Evolutionary conservation across 495 filamentous ascomycete genomes (phyloP).

Genomic region (Aspergillus haitiensis): DNA sequence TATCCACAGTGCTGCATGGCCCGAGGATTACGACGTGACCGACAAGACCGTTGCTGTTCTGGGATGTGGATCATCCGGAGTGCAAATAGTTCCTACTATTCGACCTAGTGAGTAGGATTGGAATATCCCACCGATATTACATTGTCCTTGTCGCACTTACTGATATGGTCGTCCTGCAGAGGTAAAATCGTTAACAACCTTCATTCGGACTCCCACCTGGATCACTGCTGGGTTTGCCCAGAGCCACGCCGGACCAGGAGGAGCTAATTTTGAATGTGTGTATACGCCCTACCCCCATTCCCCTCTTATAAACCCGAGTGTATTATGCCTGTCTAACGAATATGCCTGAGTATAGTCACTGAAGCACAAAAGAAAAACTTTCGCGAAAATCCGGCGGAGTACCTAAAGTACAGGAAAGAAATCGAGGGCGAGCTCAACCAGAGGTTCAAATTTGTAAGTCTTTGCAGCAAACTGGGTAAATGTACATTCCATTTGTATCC

Average conservation of each 20-base stretch:
- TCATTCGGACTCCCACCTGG: slow-evolving; percentile 10
- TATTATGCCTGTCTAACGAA: neutral
- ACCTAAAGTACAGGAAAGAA: neutral
- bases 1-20: slow-evolving; percentile 4
- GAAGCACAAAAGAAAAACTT: neutral
- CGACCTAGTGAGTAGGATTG: slow-evolving; percentile 4
- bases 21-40: neutral
- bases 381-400: neutral
- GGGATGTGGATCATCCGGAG: slow-evolving; percentile 10
- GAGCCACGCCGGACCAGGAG: neutral
- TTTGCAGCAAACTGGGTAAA: neutral
- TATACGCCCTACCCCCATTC: neutral
- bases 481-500: neutral
- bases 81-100: slow-evolving; percentile 8
- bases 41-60: slow-evolving; percentile 7
- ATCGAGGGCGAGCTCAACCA: neutral
- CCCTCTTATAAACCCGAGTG: too few species aligned
- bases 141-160: slow-evolving; percentile 43
- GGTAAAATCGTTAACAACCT: slow-evolving; percentile 4
- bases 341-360: neutral
- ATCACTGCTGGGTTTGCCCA: slow-evolving; percentile 5
- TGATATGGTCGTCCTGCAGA: neutral
- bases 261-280: slow-evolving; percentile 1
- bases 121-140: neutral
- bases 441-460: neutral